Evolutionary conservation across 2,329 filamentous ascomycete genomes (phyloP).

Genomic region (Aspergillus sp.): DNA sequence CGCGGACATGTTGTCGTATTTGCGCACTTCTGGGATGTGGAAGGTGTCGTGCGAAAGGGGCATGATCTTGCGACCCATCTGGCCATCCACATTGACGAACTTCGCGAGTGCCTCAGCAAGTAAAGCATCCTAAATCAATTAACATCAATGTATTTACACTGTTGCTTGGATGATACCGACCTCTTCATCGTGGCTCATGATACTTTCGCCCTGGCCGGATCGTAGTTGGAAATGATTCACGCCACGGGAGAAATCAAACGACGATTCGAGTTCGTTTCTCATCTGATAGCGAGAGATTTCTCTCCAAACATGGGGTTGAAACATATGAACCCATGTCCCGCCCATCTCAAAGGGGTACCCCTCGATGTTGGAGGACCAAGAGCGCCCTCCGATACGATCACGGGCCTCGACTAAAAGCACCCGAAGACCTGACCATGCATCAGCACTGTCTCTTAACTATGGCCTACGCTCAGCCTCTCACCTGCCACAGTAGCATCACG

Average conservation of each 20-base stretch:
- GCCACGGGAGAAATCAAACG: slow-evolving; percentile 41
- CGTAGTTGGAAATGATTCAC: slow-evolving; percentile 44
- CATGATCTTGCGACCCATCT: slow-evolving; percentile 35
- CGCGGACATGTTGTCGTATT: slow-evolving; percentile 42
- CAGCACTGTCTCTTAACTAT: not conserved
- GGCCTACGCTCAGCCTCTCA: not conserved
- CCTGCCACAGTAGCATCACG: slow-evolving; percentile 26
- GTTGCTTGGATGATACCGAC: no score
- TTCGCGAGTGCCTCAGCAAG: slow-evolving; percentile 39
- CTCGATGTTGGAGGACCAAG: slow-evolving; percentile 45
- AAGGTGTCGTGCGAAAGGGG: slow-evolving; percentile 41
- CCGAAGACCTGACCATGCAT: slow-evolving; percentile 24
- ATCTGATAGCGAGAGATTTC: slow-evolving; percentile 49
- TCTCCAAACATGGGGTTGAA: slow-evolving; percentile 43
- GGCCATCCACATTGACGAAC: slow-evolving; percentile 48
- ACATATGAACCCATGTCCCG: slow-evolving; percentile 51
- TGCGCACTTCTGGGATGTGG: slow-evolving; percentile 29
- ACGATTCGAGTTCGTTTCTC: slow-evolving; percentile 38
- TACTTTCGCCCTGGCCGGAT: slow-evolving; percentile 24
- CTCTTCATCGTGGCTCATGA: slow-evolving; percentile 43
- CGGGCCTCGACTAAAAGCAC: slow-evolving; percentile 48
- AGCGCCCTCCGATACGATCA: slow-evolving; percentile 49
- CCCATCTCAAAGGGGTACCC: slow-evolving; percentile 50
- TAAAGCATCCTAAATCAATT: slow-evolving; percentile 24
- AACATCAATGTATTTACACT: no score